phyloP scores from a whole-genome alignment of 129 eudicot species.

The Ambrosia trifida region DNA sequence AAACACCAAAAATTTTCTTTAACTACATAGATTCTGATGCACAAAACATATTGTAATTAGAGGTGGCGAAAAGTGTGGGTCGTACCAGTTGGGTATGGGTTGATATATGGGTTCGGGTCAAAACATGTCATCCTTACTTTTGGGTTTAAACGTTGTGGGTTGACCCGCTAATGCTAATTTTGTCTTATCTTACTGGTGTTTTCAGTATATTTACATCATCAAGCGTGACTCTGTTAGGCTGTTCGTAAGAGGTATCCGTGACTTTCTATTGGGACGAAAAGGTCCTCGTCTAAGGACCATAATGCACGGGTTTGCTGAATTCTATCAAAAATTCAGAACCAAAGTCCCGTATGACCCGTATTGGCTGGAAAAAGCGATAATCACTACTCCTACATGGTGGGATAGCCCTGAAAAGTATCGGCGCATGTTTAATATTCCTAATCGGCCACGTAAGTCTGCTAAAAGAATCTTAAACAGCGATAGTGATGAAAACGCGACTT shows the following conservation, averaged over 20 bases:
- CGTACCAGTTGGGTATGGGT: too few species aligned
- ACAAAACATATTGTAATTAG: too few species aligned
- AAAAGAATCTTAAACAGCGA: constrained; percentile 12
- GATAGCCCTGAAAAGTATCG: constrained; percentile 56
- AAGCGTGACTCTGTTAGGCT: constrained; percentile 37
- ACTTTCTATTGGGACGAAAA: constrained; percentile 34
- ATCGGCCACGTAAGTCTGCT: background rate
- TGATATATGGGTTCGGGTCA: too few species aligned
- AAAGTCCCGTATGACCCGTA: constrained; percentile 39
- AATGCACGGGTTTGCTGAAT: constrained; percentile 30
- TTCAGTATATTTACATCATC: constrained; percentile 58
- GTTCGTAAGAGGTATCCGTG: constrained; percentile 39
- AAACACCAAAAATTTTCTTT: too few species aligned
- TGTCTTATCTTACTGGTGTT: constrained; percentile 13
- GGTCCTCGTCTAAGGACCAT: constrained; percentile 52
- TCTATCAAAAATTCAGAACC: constrained; percentile 26
- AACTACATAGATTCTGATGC: too few species aligned
- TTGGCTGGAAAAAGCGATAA: constrained; percentile 52
- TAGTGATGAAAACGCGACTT: background rate
- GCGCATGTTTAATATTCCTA: constrained; percentile 2
- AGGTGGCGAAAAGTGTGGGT: too few species aligned
- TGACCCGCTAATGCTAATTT: background rate
- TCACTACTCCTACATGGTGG: constrained; percentile 54
- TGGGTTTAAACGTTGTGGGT: too few species aligned
- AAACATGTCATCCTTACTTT: too few species aligned